Evolutionary conservation across 2,329 filamentous ascomycete species (phyloP), one percentile per base, ranked within the genome.

Genomic region (Fusarium mangiferae): DNA sequence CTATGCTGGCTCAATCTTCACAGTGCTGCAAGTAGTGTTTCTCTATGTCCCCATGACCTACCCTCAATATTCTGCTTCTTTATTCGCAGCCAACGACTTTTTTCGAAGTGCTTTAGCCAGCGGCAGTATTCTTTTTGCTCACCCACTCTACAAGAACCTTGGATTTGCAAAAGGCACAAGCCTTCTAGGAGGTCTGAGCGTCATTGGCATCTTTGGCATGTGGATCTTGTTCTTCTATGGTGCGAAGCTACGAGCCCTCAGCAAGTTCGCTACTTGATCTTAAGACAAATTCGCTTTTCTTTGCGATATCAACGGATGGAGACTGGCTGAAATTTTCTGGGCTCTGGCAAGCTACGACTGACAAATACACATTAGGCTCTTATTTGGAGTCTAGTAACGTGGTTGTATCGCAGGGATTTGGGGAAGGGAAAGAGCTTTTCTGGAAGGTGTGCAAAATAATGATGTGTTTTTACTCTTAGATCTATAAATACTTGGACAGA

Each of bases 221-320:
- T 91, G 86, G 82, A 79, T 85, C 39, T 81, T 92, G 64, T 92
- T 87, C 80, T 87, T 86, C 72, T 90, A 82, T 66, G 90, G 90
- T 5, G 86, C 85, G 22, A 82, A 79, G 48, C 78, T 92, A 66
- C 84, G 90, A 63, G 82, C 85, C 7, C 83, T 87, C 77, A 90
- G 88, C 80, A 87, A 85, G 78, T 92, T 91, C 81, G 87, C 89
- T 15, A 78, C 22, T 5, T 57, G 24, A 30, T 6, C 11, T 10
- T 11, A 8, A 4, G 10, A 12, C 3, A 6, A 30, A 48, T 17
- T 30, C 12, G 26, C 20, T 1, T 3, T 5, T 2, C 6, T 12
- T 5, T 30, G 9, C 15, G 20, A 7, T 48, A 17, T 11, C 8
- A 0, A 7, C 14, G 9, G 7, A 48, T 20, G 26, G 36, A n/a